Conservation (phyloP, 1,139 yeast species). For the Taphrina flavorubra region DNA sequence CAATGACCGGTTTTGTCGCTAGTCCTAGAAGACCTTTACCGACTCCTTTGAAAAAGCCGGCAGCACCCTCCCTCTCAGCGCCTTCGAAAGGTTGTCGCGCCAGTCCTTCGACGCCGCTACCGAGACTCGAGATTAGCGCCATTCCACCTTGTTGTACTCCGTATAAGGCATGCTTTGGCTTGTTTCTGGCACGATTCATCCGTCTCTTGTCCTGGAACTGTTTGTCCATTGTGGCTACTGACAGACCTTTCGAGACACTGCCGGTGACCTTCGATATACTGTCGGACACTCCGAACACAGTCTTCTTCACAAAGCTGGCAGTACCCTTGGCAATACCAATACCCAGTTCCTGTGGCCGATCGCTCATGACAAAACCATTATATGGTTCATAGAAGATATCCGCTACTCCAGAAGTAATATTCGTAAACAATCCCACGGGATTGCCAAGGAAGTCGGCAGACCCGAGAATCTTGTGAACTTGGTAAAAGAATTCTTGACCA, state of each 20-base stretch:
- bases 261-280: constrained; percentile 92
- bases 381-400: constrained; percentile 98
- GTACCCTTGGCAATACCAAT: constrained; percentile 97
- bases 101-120: constrained; percentile 87
- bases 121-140: constrained; percentile 81
- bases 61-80: constrained; percentile 80
- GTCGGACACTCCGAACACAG: constrained; percentile 93
- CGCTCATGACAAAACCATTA: constrained; percentile 91
- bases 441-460: constrained; percentile 96
- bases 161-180: constrained; percentile 85
- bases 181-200: constrained; percentile 72
- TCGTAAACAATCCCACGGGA: constrained; percentile 94
- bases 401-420: constrained; percentile 90
- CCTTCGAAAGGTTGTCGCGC: constrained; percentile 93
- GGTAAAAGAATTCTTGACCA: constrained; percentile 89
- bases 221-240: constrained; percentile 86
- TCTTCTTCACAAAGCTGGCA: constrained; percentile 86
- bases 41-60: constrained; percentile 89
- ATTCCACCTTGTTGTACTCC: constrained; percentile 88
- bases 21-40: constrained; percentile 95
- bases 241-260: constrained; percentile 89
- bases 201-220: constrained; percentile 80
- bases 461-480: constrained; percentile 89
- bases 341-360: constrained; percentile 94
- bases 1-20: constrained; percentile 96